phyloP scores from a whole-genome alignment of 1,284 basidiomycete species.

The Takashimella koratensis region DNA sequence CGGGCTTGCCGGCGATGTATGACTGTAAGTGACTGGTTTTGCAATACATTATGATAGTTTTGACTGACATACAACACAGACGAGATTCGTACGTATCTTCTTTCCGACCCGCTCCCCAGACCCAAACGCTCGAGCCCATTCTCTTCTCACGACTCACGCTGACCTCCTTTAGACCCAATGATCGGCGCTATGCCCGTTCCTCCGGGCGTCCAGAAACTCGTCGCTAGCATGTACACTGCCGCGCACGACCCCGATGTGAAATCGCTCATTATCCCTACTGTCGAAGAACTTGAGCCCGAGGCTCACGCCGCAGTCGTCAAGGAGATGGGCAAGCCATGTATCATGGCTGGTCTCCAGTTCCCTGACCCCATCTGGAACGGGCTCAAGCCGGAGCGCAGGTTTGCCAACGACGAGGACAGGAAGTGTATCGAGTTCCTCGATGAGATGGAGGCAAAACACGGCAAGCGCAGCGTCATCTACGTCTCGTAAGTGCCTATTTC shows the following conservation, averaged over 20 bases:
- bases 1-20: conserved; percentile 14
- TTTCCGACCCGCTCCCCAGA: too few relatives aligned
- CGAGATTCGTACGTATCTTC: too few relatives aligned
- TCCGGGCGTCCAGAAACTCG: neutral
- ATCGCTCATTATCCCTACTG: conserved; percentile 10
- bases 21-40: conserved; percentile 19
- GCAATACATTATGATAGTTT: too few relatives aligned
- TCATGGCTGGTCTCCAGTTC: conserved; percentile 22
- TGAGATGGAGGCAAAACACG: conserved; percentile 16
- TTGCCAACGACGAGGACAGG: conserved; percentile 15
- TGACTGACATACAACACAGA: too few relatives aligned
- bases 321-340: conserved; percentile 12
- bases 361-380: conserved; percentile 16
- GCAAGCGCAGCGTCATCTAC: conserved; percentile 13
- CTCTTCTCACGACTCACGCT: too few relatives aligned
- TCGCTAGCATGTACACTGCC: neutral
- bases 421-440: conserved; percentile 22
- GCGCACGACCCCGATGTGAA: conserved; percentile 5
- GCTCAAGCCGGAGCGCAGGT: conserved; percentile 1
- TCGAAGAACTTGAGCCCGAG: conserved; percentile 13
- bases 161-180: conserved; percentile 13
- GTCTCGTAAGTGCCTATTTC: conserved; percentile 16
- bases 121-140: too few relatives aligned
- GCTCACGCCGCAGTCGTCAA: conserved; percentile 9
- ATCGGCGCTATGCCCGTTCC: conserved; percentile 6